A percentile compares a stretch with the other conserved stretches of the same genome.
Conservation (phyloP, 2,329 filamentous ascomycete genomes). For the Periglandula ipomoeae region DNA sequence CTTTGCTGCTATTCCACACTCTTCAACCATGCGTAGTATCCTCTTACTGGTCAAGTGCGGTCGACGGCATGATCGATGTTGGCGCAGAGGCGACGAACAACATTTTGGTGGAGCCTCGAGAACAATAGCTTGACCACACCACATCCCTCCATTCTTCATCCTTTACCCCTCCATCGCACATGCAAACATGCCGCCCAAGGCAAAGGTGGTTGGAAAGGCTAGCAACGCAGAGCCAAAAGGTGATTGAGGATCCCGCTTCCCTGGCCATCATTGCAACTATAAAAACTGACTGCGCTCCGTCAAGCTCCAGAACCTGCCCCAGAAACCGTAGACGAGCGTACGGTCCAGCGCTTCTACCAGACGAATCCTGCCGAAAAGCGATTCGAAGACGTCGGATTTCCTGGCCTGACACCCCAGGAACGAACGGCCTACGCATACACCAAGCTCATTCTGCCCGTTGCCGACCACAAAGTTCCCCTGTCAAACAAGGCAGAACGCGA, state of each 20-base stretch:
- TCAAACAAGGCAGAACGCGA: slow-evolving; percentile 44
- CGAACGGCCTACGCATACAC: slow-evolving; percentile 39
- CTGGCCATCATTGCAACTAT: neutral
- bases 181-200: slow-evolving; percentile 16
- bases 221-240: slow-evolving; percentile 16
- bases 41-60: too few relatives aligned
- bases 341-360: slow-evolving; percentile 36
- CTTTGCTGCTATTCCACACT: too few relatives aligned
- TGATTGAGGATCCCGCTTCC: slow-evolving; percentile 1
- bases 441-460: slow-evolving; percentile 34
- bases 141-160: slow-evolving; percentile 3
- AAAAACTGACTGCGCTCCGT: neutral
- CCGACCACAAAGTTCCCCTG: slow-evolving; percentile 24
- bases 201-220: slow-evolving; percentile 13
- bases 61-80: too few relatives aligned
- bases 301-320: slow-evolving; percentile 24
- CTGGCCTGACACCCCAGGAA: slow-evolving; percentile 37
- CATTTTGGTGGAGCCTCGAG: slow-evolving; percentile 7
- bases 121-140: slow-evolving; percentile 10
- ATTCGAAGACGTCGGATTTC: slow-evolving; percentile 34
- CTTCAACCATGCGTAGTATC: too few relatives aligned
- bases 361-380: slow-evolving; percentile 40
- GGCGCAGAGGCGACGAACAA: neutral
- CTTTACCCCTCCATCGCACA: slow-evolving; percentile 12
- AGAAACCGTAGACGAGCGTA: slow-evolving; percentile 39